Evolutionary conservation across 2,329 filamentous ascomycete genomes (phyloP).

Genomic region (Aspergillus sp.): DNA sequence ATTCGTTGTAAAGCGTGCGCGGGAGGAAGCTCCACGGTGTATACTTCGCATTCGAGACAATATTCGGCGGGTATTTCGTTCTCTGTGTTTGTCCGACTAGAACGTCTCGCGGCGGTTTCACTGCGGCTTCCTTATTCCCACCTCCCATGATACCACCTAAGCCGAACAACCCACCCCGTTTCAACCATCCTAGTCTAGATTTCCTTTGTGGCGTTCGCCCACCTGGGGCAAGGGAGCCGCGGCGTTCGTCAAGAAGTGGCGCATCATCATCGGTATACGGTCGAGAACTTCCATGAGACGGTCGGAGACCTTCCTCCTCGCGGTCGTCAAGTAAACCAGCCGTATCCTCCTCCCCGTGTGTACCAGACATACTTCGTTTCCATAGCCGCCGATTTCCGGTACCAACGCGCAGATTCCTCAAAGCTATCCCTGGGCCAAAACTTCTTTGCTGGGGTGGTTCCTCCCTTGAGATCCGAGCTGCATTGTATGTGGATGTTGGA

Average conservation of each 20-base stretch:
- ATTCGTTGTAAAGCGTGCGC: constrained; percentile 94
- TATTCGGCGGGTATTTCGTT: constrained; percentile 80
- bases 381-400: constrained; percentile 45
- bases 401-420: constrained; percentile 53
- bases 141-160: constrained; percentile 27
- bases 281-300: constrained; percentile 60
- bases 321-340: constrained; percentile 66
- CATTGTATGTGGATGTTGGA: constrained; percentile 31
- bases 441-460: constrained; percentile 25
- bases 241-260: constrained; percentile 55
- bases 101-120: constrained; percentile 66
- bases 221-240: constrained; percentile 36
- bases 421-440: constrained; percentile 43
- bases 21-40: constrained; percentile 93
- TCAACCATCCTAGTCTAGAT: constrained; percentile 66
- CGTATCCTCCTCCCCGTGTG: constrained; percentile 61
- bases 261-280: constrained; percentile 66
- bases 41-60: constrained; percentile 96
- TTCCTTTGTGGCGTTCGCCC: constrained; percentile 49
- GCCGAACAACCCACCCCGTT: constrained; percentile 42
- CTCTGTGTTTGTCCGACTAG: constrained; percentile 72
- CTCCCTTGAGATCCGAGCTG: constrained; percentile 27
- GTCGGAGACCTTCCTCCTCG: constrained; percentile 54
- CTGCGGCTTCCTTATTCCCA: constrained; percentile 41
- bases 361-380: constrained; percentile 42